Evolutionary conservation across 176 grass and related monocot species (phyloP), one percentile per base, ranked within the genome.

Genomic region (Zea luxurians): DNA sequence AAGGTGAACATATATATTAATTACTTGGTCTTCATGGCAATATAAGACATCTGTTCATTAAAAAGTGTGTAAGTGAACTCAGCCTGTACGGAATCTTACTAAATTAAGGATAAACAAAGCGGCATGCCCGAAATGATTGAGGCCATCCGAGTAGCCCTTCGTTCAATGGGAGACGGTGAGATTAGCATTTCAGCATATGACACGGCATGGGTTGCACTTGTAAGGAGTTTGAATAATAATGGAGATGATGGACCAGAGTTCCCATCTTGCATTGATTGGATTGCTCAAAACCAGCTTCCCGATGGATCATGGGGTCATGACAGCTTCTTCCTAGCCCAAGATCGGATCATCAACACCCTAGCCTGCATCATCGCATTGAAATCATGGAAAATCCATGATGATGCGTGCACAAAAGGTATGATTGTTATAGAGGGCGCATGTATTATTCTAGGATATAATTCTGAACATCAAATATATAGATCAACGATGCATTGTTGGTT

Each of bases 221-320:
- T 90, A 38, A 78, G 75, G 36, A 40, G 59, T 9, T 1, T 63
- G 1, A 54, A 84, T 27, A 27, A 27, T 27, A 27, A 27, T 6
- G 83, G 75, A 15, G 49, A 7, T 2, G 59, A 50, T 20, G 60
- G 65, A 35, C 91, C 83, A 0, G 88, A 84, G 37, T 93, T 93
- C 74, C 91, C 88, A 6, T 77, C 61, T 8, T 48, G 83, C 77
- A 76, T 93, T 46, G 73, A 71, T n/a, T 93, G 90, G 90, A 93
- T 93, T 17, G 81, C 74, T 18, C 73, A 6, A 6, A 89, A 89
- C 63, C 90, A 93, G 79, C 72, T 82, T 13, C 16, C 34, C 0
- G 90, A 93, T 35, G 87, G 87, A 36, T 89, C 87, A 13, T 93
- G 90, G 90, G 90, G 90, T 5, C 84, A 93, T 18, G 53, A 61